Conservation (phyloP, 805 yeast species). For the Suhomyces sp. region DNA sequence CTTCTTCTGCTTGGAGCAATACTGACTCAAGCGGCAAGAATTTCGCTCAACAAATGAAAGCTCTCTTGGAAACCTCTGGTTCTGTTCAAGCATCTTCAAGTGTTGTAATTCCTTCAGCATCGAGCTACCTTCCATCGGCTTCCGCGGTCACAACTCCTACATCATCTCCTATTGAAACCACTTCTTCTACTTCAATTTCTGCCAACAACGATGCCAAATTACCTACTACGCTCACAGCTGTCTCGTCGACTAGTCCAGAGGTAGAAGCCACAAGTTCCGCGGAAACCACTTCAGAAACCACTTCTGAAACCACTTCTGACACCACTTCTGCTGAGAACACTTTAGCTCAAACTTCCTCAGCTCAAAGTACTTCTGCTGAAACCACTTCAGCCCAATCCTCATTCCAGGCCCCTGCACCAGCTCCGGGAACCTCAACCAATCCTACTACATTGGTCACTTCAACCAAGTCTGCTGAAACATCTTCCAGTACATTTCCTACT, state of each 20-base stretch:
- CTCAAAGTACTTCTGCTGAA: constrained; percentile 1
- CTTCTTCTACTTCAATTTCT: constrained; percentile 2
- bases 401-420: background rate
- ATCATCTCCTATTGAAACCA: constrained; percentile 2
- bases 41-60: constrained; percentile 18
- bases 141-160: constrained; percentile 6
- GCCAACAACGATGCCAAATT: background rate
- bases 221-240: constrained; percentile 8
- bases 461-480: background rate
- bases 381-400: constrained; percentile 2
- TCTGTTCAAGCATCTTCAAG: constrained; percentile 2
- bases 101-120: background rate
- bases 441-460: constrained; percentile 1
- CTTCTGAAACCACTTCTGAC: background rate
- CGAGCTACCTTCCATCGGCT: background rate
- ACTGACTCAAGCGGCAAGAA: constrained; percentile 10
- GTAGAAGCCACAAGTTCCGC: constrained; percentile 2
- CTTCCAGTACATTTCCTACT: constrained; percentile 3
- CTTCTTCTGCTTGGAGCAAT: constrained; percentile 25
- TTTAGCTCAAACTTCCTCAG: background rate
- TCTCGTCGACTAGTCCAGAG: constrained; percentile 7
- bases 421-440: background rate
- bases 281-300: background rate
- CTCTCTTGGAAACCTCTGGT: constrained; percentile 11
- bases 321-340: constrained; percentile 6